Evolutionary conservation across 805 yeast species (phyloP).

Genomic region (Suhomyces faveliae): DNA sequence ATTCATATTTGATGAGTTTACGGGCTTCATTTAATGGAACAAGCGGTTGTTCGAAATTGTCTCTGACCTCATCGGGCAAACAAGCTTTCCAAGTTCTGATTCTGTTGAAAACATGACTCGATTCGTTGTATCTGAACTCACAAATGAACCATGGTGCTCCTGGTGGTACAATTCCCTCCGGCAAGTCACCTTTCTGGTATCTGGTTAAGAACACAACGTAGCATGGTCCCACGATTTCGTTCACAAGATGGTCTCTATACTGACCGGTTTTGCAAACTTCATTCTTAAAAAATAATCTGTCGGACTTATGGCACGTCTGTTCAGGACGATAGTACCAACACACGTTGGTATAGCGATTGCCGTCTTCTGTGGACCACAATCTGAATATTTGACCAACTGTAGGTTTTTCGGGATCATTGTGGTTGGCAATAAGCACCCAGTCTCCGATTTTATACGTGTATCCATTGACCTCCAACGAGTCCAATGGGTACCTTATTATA

Average conservation of each 20-base stretch:
- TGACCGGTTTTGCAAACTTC: constrained; percentile 97
- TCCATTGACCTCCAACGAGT: constrained; percentile 68
- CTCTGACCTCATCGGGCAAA: constrained; percentile 93
- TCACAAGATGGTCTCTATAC: constrained; percentile 88
- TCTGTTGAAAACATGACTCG: constrained; percentile 85
- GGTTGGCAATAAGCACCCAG: constrained; percentile 87
- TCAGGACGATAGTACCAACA: constrained; percentile 99
- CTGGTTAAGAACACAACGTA: constrained; percentile 93
- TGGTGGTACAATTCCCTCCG: constrained; percentile 52
- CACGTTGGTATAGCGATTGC: constrained; percentile 81
- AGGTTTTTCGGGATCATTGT: constrained; percentile 85
- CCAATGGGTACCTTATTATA: constrained; percentile 71
- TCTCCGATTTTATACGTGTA: constrained; percentile 83
- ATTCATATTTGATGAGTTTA: constrained; percentile 69
- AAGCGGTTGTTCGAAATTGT: constrained; percentile 71
- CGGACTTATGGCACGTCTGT: constrained; percentile 93
- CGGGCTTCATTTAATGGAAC: constrained; percentile 67
- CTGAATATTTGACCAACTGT: constrained; percentile 92
- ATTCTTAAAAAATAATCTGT: constrained; percentile 84
- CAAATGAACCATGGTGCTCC: constrained; percentile 90
- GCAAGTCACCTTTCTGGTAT: constrained; percentile 93
- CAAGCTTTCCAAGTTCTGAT: constrained; percentile 99
- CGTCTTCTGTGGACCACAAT: constrained; percentile 88
- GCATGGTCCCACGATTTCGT: constrained; percentile 89
- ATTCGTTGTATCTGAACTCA: constrained; percentile 91